phyloP scores from a whole-genome alignment of 164 flowering plant species.

The Aristolochia fimbriata region DNA sequence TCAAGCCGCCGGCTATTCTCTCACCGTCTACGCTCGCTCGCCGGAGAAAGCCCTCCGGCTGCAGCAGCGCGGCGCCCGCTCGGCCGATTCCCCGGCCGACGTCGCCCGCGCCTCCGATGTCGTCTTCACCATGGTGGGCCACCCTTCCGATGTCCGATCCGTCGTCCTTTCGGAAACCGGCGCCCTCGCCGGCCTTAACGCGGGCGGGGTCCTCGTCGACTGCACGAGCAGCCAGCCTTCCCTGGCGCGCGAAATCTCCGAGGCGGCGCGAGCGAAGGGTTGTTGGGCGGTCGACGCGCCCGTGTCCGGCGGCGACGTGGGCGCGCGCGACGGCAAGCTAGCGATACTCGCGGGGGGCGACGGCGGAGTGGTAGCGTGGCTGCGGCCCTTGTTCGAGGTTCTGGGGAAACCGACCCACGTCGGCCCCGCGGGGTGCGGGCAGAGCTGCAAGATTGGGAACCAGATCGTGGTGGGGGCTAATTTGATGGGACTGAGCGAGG shows the following conservation, averaged over 20 bases:
- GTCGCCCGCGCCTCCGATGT: conserved; percentile 41
- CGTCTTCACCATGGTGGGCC: conserved; percentile 39
- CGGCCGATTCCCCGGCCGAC: conserved; percentile 34
- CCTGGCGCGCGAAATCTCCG: conserved; percentile 41
- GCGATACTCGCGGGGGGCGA: conserved; percentile 71
- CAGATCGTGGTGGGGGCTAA: conserved; percentile 53
- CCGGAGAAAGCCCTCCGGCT: conserved; percentile 40
- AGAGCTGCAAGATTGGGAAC: conserved; percentile 67
- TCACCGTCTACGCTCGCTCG: conserved; percentile 55
- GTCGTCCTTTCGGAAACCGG: conserved; percentile 23
- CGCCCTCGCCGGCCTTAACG: conserved; percentile 19
- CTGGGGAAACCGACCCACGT: conserved; percentile 45
- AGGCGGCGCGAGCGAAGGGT: conserved; percentile 25
- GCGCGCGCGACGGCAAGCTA: conserved; percentile 56
- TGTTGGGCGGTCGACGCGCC: conserved; percentile 72
- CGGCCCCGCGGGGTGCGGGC: conserved; percentile 61
- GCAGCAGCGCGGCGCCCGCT: conserved; percentile 42
- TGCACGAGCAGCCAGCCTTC: conserved; percentile 53
- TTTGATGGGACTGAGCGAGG: conserved; percentile 69
- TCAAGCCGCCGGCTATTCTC: conserved; percentile 53
- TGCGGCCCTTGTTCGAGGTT: conserved; percentile 40
- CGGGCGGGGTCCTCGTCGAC: conserved; percentile 47
- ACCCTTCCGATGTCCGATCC: conserved; percentile 62
- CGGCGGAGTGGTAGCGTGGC: conserved; percentile 35
- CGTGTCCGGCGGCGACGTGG: conserved; percentile 70